phyloP scores from a whole-genome alignment of 2,329 filamentous ascomycete genomes.

The Colletotrichum sp. region DNA sequence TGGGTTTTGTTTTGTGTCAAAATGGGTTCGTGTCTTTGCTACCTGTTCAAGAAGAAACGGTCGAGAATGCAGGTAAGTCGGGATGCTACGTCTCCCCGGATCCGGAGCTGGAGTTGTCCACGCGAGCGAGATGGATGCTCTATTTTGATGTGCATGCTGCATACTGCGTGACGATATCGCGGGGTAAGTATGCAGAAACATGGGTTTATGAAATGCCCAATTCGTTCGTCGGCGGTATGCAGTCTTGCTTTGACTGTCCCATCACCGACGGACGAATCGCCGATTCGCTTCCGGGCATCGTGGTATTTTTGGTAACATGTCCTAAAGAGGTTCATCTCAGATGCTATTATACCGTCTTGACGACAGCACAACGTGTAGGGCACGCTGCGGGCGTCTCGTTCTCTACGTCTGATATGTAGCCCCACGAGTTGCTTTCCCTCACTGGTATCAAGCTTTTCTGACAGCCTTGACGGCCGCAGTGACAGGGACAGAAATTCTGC shows the following conservation, averaged over 20 bases:
- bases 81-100: not conserved
- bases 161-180: not conserved
- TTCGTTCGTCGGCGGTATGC: not conserved
- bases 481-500: not conserved
- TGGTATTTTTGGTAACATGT: not conserved
- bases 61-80: not conserved
- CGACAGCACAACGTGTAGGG: not conserved
- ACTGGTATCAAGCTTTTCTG: not conserved
- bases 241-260: not conserved
- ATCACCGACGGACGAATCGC: not conserved
- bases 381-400: not conserved
- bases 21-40: not conserved
- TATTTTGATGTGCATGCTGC: not conserved
- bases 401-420: not conserved
- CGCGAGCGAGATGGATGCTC: not conserved
- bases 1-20: not conserved
- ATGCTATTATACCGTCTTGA: fast-evolving
- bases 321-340: not conserved
- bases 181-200: not conserved
- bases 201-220: not conserved
- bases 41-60: not conserved
- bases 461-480: not conserved
- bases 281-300: not conserved
- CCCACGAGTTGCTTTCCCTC: not conserved
- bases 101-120: not conserved